Base-by-base conservation (phyloP, 306 rosid genomes). In the Amphicarpaea edgeworthii region DNA sequence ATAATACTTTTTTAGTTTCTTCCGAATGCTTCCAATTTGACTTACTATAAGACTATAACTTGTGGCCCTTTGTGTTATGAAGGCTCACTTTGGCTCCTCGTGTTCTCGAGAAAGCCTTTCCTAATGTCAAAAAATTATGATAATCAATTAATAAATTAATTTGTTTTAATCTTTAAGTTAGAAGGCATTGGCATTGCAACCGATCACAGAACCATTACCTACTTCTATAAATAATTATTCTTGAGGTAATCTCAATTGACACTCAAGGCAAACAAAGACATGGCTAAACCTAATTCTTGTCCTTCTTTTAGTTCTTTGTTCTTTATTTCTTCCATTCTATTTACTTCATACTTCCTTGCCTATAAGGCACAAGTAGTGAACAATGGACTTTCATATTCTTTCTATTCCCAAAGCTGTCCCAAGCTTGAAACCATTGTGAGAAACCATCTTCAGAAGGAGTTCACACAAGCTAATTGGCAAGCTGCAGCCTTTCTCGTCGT, bases 401-500 rank as follows among this genome's bases (percentile, higher is more conserved):
- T 80, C 87, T 84, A 80, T 23, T 60, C 77, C 0, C 7, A 67
- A 4, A 86, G 62, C 11, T 88, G 93, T 47, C 93, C 93, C 19
- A 6, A 68, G 5, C 80, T 81, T 24, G 87, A 86, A 20, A 34
- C 65, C 76, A 78, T 86, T 38, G 59, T 88, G 15, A 78, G 81
- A 53, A 77, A 58, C 8, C 84, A 88, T 45, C 88, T 88, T 50
- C 41, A 46, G 73, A 80, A 80, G 20, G 69, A 80, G 30, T 83
- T 88, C 80, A 51, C 76, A 5, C 3, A 80, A 0, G 83, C 81
- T 60, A 72, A 72, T 51, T 85, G 82, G 54, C 90, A 86, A 78
- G 88, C 93, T 9, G 85, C 93, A 5, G 90, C 90, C 76, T 72
- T 40, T 1, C 86, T 19, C 83, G 93, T 37, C 16, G 82, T 88